phyloP scores from a whole-genome alignment of 2,329 filamentous ascomycete genomes.

The Colletotrichum truncatum region DNA sequence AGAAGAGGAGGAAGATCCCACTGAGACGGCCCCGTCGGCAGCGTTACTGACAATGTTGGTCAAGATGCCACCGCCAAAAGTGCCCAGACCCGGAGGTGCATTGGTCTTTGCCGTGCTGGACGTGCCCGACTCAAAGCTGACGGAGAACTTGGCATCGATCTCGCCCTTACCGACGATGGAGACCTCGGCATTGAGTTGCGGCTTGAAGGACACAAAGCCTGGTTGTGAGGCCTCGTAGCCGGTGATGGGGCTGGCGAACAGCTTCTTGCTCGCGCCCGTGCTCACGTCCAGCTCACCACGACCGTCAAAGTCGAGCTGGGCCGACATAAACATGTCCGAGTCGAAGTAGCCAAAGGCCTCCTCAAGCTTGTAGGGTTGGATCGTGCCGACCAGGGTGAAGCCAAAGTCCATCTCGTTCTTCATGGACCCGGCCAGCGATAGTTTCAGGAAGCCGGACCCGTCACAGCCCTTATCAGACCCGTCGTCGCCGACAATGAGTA shows the following conservation, averaged over 20 bases:
- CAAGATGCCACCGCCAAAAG: neutral
- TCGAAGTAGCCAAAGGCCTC: neutral
- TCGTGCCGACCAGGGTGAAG: neutral
- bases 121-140: neutral
- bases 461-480: neutral
- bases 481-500: neutral
- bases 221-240: neutral
- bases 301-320: neutral
- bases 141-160: neutral
- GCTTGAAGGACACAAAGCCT: neutral
- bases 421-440: neutral
- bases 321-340: neutral
- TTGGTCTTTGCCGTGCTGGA: neutral
- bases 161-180: neutral
- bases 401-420: neutral
- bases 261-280: neutral
- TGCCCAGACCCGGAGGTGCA: neutral
- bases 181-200: neutral
- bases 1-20: neutral
- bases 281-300: neutral
- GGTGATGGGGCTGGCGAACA: neutral
- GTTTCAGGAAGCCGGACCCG: neutral
- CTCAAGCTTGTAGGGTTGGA: neutral
- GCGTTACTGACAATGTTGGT: neutral
- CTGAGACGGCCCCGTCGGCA: neutral